Evolutionary conservation across 768 basidiomycete species (phyloP), one percentile per base, ranked within the genome.

Genomic region (Kwoniella europaea): DNA sequence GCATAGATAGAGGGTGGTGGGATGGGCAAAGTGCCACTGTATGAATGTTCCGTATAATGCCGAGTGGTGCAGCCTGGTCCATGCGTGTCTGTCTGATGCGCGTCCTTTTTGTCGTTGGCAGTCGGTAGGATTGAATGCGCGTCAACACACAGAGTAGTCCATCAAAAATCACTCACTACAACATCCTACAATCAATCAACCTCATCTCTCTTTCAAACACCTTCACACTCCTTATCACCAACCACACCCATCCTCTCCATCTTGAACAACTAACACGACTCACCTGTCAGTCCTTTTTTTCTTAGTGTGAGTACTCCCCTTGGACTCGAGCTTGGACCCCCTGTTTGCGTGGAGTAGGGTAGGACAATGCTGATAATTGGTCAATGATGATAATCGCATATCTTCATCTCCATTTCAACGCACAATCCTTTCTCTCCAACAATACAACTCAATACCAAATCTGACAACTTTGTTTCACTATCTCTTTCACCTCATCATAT

Each of bases 211-310:
- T 15, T 20, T 22, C 35, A 35, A 35, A 2, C 24, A 29, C 29
- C 27, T 41, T 29, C 60, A 54, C 63, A 54, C 42, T 50, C 43
- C 43, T 63, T 59, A 59, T 29, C 57, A 29, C 13, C 57, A 29
- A 59, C 57, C 16, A 13, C 52, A 24, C 41, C 58, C 9, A 7
- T 1, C 15, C 22, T 16, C 41, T 12, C 35, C 58, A 16, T 60
- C 41, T 43, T 60, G 41, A 43, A 16, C 12, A 46, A 63, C 61
- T 15, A 12, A n/a, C 10, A 44, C 43, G 29, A 50, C 10, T 29
- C 43, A 43, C 52, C 63, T 63, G 63, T 63, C 63, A 63, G 63
- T 63, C 63, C 22, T 63, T 54, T 22, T 22, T 35, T 35, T 35
- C 35, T 63, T 27, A 20, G 20, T 63, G 52, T 63, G 27, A 63